Percentiles rank a stretch among this genome's conserved stretches.
Conservation (phyloP, 73 alveolate genomes). For the Paramecium caudatum region DNA sequence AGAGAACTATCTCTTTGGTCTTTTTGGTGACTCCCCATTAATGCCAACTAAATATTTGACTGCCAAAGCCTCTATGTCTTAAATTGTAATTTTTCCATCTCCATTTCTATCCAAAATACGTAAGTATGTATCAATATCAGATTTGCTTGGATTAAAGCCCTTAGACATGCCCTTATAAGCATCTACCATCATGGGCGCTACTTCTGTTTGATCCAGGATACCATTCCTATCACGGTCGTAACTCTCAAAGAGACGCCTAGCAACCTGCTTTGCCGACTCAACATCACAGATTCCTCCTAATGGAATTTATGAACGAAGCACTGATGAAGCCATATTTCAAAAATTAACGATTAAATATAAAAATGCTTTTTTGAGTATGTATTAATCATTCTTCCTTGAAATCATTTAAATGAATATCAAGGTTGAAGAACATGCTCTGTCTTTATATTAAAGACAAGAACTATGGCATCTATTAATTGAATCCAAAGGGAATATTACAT, state of each 20-base stretch:
- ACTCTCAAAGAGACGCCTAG: conserved; percentile 73
- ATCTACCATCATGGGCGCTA: conserved; percentile 76
- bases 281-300: conserved; percentile 77
- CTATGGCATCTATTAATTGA: background rate
- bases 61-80: conserved; percentile 75
- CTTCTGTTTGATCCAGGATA: conserved; percentile 65
- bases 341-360: conserved; percentile 46
- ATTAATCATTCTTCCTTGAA: too few relatives aligned
- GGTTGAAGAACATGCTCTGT: too few relatives aligned
- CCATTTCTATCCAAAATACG: conserved; percentile 73
- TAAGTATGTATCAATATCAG: conserved; percentile 70
- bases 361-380: conserved; percentile 28
- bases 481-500: background rate
- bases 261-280: conserved; percentile 71
- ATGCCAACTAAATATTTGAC: conserved; percentile 74
- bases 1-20: conserved; percentile 46
- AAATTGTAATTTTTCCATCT: conserved; percentile 73
- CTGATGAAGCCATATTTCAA: conserved; percentile 63
- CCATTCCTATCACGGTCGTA: conserved; percentile 76
- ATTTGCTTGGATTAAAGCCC: conserved; percentile 76
- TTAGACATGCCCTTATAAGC: conserved; percentile 77
- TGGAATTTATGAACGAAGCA: conserved; percentile 61
- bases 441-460: background rate
- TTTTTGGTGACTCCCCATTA: conserved; percentile 51
- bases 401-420: too few relatives aligned